Conservation (phyloP, 2,329 filamentous ascomycete genomes). For the Paecilomyces niveus region DNA sequence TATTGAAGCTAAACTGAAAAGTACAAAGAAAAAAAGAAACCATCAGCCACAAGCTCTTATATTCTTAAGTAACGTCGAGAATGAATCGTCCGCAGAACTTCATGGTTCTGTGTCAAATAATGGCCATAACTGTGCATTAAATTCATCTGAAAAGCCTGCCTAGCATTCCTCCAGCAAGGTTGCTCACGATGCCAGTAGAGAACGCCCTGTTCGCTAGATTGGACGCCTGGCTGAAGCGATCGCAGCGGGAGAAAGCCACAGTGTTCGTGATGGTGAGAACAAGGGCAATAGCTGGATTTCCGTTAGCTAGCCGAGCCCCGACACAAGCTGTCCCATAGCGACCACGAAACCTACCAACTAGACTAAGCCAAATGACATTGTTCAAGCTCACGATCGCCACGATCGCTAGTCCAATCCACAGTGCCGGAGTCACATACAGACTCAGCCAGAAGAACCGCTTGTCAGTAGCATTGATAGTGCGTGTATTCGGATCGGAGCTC, state of each 20-base stretch:
- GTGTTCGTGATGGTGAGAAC: conserved; percentile 46
- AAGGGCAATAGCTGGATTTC: conserved; percentile 38
- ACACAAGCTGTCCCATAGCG: background rate
- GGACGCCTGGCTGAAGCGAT: conserved; percentile 51
- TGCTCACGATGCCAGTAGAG: conserved; percentile 48
- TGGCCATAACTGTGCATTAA: background rate
- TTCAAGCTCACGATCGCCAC: conserved; percentile 40
- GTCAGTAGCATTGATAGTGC: conserved; percentile 40
- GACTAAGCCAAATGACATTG: conserved; percentile 44
- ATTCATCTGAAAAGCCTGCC: conserved; percentile 46
- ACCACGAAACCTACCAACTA: conserved; percentile 39
- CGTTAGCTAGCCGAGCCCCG: conserved; percentile 1
- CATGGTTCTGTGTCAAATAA: background rate
- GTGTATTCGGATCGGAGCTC: conserved; percentile 38
- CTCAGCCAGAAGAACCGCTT: conserved; percentile 48
- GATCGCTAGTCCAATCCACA: conserved; percentile 43
- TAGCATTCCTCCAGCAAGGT: conserved; percentile 48
- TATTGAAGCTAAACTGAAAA: background rate
- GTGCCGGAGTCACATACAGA: conserved; percentile 40
- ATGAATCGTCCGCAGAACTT: background rate
- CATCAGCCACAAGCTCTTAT: background rate
- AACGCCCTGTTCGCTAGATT: conserved; percentile 51
- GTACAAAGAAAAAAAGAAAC: background rate
- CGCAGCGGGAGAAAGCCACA: conserved; percentile 45
- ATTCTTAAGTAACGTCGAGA: background rate